Base-by-base conservation (phyloP, 1,139 yeast genomes). In the Hyphopichia wangnamkhiaoensis region DNA sequence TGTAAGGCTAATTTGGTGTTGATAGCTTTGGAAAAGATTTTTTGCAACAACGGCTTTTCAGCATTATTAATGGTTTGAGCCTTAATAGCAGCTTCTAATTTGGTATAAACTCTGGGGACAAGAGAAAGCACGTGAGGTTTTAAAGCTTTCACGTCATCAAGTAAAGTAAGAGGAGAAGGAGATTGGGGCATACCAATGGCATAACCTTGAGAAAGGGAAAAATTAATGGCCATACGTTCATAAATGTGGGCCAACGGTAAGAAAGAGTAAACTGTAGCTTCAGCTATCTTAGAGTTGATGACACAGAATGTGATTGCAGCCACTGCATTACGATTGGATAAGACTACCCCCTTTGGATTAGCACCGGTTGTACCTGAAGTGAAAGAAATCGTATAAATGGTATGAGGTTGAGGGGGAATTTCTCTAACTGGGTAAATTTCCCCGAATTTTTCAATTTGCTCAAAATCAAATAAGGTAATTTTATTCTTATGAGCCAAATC, bases 241-340 rank as follows among this genome's bases (percentile, higher is more conserved):
- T 76, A 83, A 45, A 84, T 84, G 57, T 84, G 91, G 1, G 91
- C 89, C 52, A 82, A 65, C 0, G 90, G 90, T 40, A 83, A 68
- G 56, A 80, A 79, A 42, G 77, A 49, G 52, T 53, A 51, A 15
- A n/a, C 23, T 4, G 8, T 14, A 2, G 48, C 35, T 25, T 33
- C 35, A 10, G 35, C 45, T 54, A 48, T 5, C 3, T 16, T 10
- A 26, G 40, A 27, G 9, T 44, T 31, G 25, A 46, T 45, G 37
- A 45, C 40, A 45, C 58, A 47, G 38, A 52, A 57, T 2, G 64
- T 48, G 13, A 59, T 44, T 3, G 61, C 64, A 18, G 63, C 45
- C 7, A 61, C 56, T 7, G 65, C 65, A 44, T 56, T 64, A 14
- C 42, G 39, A 40, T 68, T 68, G 2, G 62, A 56, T 43, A 65